Evolutionary conservation across 2,329 filamentous ascomycete genomes (phyloP).

Genomic region (Fusarium verrucosum): DNA sequence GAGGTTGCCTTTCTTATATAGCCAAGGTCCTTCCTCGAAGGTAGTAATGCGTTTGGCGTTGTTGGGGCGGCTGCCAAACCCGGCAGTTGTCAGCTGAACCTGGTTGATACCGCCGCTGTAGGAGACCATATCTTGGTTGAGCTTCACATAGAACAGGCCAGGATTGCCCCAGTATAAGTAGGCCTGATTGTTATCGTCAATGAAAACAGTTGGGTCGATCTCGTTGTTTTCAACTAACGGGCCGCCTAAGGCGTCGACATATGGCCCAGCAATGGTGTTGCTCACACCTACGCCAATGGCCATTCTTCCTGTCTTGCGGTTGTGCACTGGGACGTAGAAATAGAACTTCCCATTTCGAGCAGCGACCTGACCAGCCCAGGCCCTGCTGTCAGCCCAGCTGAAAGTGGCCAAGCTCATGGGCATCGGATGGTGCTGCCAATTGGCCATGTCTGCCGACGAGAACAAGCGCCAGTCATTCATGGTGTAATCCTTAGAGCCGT

Average conservation of each 20-base stretch:
- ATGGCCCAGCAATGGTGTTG: constrained; percentile 49
- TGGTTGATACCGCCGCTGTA: constrained; percentile 10
- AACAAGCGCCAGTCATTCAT: constrained; percentile 53
- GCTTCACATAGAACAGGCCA: constrained; percentile 46
- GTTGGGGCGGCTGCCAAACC: background rate
- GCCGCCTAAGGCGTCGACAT: constrained; percentile 46
- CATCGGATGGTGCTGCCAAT: constrained; percentile 48
- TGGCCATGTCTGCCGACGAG: constrained; percentile 42
- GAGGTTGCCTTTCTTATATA: constrained; percentile 48
- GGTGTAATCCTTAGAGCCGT: constrained; percentile 47
- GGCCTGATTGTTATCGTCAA: constrained; percentile 49
- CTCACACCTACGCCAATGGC: constrained; percentile 52
- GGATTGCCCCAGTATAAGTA: constrained; percentile 54
- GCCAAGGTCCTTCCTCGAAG: constrained; percentile 53
- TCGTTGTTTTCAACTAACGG: constrained; percentile 50
- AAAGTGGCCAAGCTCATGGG: constrained; percentile 46
- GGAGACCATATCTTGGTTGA: constrained; percentile 49
- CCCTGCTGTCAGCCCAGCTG: constrained; percentile 49
- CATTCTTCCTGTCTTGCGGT: constrained; percentile 46
- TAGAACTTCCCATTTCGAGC: constrained; percentile 50
- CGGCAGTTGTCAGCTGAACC: background rate
- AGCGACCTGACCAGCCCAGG: constrained; percentile 51
- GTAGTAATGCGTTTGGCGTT: constrained; percentile 37
- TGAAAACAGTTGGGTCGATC: constrained; percentile 52
- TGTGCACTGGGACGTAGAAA: constrained; percentile 49